Percentiles rank a stretch among this genome's conserved stretches.
These are phyloP conservation scores for Taiozyma onychis DNA, from an alignment of 1,139 yeast genomes.

Conservation along the genomic window DNA sequence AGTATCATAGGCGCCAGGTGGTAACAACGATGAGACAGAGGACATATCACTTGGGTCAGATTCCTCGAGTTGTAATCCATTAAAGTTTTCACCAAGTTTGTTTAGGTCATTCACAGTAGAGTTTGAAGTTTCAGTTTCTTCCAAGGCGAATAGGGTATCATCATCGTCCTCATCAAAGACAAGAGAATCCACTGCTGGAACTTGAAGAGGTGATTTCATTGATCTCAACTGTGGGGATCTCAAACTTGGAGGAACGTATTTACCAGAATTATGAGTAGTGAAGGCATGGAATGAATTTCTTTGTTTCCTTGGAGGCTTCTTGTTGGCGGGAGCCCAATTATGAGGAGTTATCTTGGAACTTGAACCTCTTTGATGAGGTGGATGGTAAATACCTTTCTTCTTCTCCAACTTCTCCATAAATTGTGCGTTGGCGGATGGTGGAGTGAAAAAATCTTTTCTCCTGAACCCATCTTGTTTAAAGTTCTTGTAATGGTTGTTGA, in stretches of 20 bases:
- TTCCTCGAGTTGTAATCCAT: constrained; percentile 18
- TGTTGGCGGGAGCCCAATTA: constrained; percentile 8
- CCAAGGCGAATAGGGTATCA: constrained; percentile 35
- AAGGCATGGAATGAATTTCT: constrained; percentile 25
- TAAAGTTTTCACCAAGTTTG: constrained; percentile 5
- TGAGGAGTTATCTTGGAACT: constrained; percentile 17
- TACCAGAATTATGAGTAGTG: constrained; percentile 36
- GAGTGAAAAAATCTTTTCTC: constrained; percentile 72
- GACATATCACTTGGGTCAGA: constrained; percentile 14
- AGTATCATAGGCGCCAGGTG: constrained; percentile 3
- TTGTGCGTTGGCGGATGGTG: constrained; percentile 65
- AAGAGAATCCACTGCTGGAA: constrained; percentile 25
- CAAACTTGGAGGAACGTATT: constrained; percentile 68
- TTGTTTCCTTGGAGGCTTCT: constrained; percentile 11
- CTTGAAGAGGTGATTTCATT: constrained; percentile 24
- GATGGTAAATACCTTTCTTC: constrained; percentile 24
- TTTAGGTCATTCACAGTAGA: constrained; percentile 7
- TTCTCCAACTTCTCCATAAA: constrained; percentile 65
- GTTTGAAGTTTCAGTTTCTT: constrained; percentile 30
- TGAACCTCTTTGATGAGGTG: constrained; percentile 22
- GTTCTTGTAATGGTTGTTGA: constrained; percentile 32
- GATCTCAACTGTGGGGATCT: constrained; percentile 31
- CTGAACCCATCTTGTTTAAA: constrained; percentile 37
- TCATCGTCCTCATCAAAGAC: constrained; percentile 35
- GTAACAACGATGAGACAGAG: constrained; percentile 14